phyloP scores from a whole-genome alignment of 306 rosid genomes.

The Echinosophora koreensis region DNA sequence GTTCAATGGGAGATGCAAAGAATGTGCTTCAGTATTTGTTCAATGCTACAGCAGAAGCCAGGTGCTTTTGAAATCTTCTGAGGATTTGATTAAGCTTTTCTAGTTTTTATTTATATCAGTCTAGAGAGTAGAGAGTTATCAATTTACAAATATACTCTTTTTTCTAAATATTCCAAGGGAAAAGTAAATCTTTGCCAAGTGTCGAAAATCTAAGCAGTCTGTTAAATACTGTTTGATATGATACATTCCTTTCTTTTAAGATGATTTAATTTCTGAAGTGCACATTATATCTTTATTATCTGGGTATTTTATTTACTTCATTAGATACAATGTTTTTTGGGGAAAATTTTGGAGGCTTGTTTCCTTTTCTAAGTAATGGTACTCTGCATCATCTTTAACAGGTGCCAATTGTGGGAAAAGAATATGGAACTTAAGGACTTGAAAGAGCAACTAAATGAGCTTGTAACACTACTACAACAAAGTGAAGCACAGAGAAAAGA shows the following conservation, averaged over 20 bases:
- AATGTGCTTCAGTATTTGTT: slow-evolving; percentile 72
- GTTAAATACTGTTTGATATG: slow-evolving; percentile 28
- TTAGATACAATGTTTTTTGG: neutral
- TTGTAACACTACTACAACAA: slow-evolving; percentile 60
- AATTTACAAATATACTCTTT: neutral
- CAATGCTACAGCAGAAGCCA: slow-evolving; percentile 68
- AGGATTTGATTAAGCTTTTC: slow-evolving; percentile 40
- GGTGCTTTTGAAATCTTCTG: slow-evolving; percentile 57
- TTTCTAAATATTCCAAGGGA: slow-evolving; percentile 19
- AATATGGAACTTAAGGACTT: slow-evolving; percentile 73
- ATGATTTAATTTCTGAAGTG: slow-evolving; percentile 18
- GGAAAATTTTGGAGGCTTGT: slow-evolving; percentile 22
- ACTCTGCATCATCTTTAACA: slow-evolving; percentile 51
- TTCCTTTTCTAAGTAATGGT: slow-evolving; percentile 40
- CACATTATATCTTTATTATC: slow-evolving; percentile 6
- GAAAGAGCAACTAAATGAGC: slow-evolving; percentile 76
- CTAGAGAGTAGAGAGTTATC: slow-evolving; percentile 10
- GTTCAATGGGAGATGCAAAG: slow-evolving; percentile 86
- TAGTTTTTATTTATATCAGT: slow-evolving; percentile 27
- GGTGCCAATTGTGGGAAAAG: slow-evolving; percentile 82
- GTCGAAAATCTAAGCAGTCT: slow-evolving; percentile 27
- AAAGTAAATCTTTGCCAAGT: slow-evolving; percentile 9
- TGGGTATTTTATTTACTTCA: slow-evolving; percentile 12
- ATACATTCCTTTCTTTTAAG: neutral
- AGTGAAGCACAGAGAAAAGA: slow-evolving; percentile 74